Percentiles rank a stretch among this genome's conserved stretches.
These are phyloP conservation scores for Suhomyces kilbournensis DNA, from an alignment of 805 yeast genomes.

Conservation along the genomic window DNA sequence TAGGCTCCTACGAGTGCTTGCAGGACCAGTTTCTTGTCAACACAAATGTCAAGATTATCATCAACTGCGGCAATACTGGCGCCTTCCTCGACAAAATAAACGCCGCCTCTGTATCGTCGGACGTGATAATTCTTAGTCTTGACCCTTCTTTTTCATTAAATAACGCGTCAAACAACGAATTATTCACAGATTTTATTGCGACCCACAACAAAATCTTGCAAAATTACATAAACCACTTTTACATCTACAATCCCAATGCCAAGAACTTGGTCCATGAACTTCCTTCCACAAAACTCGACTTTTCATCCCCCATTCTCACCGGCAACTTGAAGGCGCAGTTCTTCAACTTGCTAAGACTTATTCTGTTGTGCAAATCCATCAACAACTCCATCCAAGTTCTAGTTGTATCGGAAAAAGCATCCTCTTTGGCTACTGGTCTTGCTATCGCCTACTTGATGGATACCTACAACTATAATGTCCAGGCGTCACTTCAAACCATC, in stretches of 20 bases:
- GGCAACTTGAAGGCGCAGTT: conserved; percentile 37
- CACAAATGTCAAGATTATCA: conserved; percentile 33
- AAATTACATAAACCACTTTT: conserved; percentile 37
- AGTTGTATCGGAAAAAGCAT: conserved; percentile 28
- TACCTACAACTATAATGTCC: conserved; percentile 32
- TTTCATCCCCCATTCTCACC: conserved; percentile 34
- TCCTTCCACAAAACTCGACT: conserved; percentile 23
- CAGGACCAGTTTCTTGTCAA: conserved; percentile 6
- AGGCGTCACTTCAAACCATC: conserved; percentile 25
- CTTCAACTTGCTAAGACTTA: conserved; percentile 34
- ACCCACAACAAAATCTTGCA: conserved; percentile 35
- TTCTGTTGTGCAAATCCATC: conserved; percentile 32
- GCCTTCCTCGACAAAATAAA: conserved; percentile 27
- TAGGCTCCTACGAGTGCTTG: conserved; percentile 19
- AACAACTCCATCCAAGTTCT: conserved; percentile 30
- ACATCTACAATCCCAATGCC: conserved; percentile 29
- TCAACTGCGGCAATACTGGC: conserved; percentile 36
- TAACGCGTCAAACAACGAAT: conserved; percentile 15
- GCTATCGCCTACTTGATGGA: conserved; percentile 41
- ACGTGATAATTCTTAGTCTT: conserved; percentile 34
- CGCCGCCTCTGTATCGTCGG: conserved; percentile 26
- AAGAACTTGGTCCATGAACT: conserved; percentile 27
- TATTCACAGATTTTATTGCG: conserved; percentile 21
- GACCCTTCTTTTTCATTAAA: conserved; percentile 30
- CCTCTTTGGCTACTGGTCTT: conserved; percentile 29